A percentile compares a stretch with the other conserved stretches of the same genome.
These are phyloP conservation scores for Cruciata laevipes DNA, from an alignment of 257 asterid genomes.

Conservation along the genomic window DNA sequence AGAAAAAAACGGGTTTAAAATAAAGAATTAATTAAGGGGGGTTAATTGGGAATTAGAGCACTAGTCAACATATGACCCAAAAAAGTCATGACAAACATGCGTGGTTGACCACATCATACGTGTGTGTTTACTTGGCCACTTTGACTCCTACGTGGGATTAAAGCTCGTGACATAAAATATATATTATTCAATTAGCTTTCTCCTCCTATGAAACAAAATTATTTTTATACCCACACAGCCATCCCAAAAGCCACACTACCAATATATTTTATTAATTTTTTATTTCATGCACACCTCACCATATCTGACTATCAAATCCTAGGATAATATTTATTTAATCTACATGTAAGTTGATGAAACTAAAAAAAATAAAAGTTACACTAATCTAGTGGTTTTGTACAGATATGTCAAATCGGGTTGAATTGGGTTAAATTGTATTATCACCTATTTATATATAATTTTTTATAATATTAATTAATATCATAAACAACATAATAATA, in stretches of 20 bases:
- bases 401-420: too few species aligned
- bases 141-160: not conserved
- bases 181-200: not conserved
- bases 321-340: not conserved
- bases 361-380: too few species aligned
- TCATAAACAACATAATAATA: too few species aligned
- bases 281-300: not conserved
- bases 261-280: too few species aligned
- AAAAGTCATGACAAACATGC: not conserved
- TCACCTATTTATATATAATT: too few species aligned
- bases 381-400: too few species aligned
- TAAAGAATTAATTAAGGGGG: not conserved
- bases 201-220: not conserved
- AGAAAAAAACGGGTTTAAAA: too few species aligned
- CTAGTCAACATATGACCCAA: not conserved
- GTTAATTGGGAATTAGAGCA: not conserved
- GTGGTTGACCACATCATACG: not conserved
- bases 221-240: not conserved
- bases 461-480: too few species aligned
- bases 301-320: not conserved
- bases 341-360: not conserved
- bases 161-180: not conserved
- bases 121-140: not conserved
- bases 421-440: too few species aligned
- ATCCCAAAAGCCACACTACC: not conserved